phyloP scores from a whole-genome alignment of 306 rosid genomes.

The Citrullus colocynthis region DNA sequence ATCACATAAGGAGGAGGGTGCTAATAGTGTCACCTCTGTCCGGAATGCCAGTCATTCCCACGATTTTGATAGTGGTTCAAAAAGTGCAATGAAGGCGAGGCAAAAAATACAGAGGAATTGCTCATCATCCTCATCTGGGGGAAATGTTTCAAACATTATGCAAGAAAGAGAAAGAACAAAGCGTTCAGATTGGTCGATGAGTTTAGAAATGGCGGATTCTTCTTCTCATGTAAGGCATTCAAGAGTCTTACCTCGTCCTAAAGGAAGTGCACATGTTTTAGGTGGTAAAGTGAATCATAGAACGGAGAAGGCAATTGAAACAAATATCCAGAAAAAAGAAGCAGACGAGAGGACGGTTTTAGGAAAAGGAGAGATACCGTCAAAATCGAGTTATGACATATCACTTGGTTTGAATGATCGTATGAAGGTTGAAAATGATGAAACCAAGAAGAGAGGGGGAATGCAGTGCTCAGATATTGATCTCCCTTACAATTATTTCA shows the following conservation, averaged over 20 bases:
- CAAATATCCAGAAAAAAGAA: slow-evolving; percentile 28
- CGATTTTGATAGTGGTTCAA: slow-evolving; percentile 27
- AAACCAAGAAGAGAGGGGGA: slow-evolving; percentile 25
- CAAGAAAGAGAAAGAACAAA: slow-evolving; percentile 26
- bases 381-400: slow-evolving; percentile 19
- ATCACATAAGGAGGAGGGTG: slow-evolving; percentile 22
- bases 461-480: slow-evolving; percentile 20
- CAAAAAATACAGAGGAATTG: slow-evolving; percentile 17
- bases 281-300: slow-evolving; percentile 24
- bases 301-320: slow-evolving; percentile 21
- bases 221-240: slow-evolving; percentile 19
- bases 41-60: slow-evolving; percentile 21
- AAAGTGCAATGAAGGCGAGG: slow-evolving; percentile 24
- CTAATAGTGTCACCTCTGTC: slow-evolving; percentile 17
- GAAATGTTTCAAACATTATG: slow-evolving; percentile 21
- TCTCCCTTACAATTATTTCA: slow-evolving; percentile 15
- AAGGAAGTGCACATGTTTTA: slow-evolving; percentile 16
- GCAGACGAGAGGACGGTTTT: slow-evolving; percentile 16
- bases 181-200: slow-evolving; percentile 11
- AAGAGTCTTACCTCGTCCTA: slow-evolving; percentile 19
- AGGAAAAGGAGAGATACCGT: slow-evolving; percentile 19
- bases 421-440: slow-evolving; percentile 13
- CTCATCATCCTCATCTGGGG: slow-evolving; percentile 30
- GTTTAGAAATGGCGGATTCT: slow-evolving; percentile 20
- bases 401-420: slow-evolving; percentile 22